Conservation (phyloP, 2,329 filamentous ascomycete genomes). For the Biscogniauxia sp. region DNA sequence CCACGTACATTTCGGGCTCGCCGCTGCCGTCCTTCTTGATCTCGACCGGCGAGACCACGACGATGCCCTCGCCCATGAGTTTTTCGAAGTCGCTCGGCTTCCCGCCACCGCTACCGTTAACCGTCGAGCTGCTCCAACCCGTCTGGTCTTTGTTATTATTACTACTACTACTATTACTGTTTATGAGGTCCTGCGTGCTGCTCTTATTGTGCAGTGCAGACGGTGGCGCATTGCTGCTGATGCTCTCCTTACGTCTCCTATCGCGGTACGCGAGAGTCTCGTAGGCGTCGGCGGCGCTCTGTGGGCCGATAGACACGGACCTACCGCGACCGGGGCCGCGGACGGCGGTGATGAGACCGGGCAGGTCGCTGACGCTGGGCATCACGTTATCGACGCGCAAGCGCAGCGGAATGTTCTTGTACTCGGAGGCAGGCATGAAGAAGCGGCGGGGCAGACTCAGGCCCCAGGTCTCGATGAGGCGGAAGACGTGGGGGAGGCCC, state of each 20-base stretch:
- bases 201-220: slow-evolving; percentile 40
- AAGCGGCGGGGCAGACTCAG: slow-evolving; percentile 82
- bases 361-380: slow-evolving; percentile 83
- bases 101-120: slow-evolving; percentile 30
- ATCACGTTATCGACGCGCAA: slow-evolving; percentile 80
- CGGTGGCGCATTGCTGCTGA: slow-evolving; percentile 44
- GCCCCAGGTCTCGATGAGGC: slow-evolving; percentile 76
- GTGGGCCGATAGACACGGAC: slow-evolving; percentile 86
- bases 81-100: slow-evolving; percentile 62
- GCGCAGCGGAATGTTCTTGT: slow-evolving; percentile 74
- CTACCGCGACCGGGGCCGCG: slow-evolving; percentile 74
- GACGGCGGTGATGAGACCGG: slow-evolving; percentile 76
- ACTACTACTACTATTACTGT: not conserved
- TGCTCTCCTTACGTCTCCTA: slow-evolving; percentile 53
- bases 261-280: slow-evolving; percentile 92
- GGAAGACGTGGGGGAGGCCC: slow-evolving; percentile 80
- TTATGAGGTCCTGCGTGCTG: slow-evolving; percentile 41
- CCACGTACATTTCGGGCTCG: slow-evolving; percentile 37
- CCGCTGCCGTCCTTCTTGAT: slow-evolving; percentile 32
- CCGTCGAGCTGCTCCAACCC: slow-evolving; percentile 21
- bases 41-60: slow-evolving; percentile 36
- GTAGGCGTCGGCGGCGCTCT: slow-evolving; percentile 94
- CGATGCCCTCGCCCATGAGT: slow-evolving; percentile 68
- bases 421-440: slow-evolving; percentile 87
- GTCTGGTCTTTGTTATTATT: slow-evolving; percentile 31